phyloP scores from a whole-genome alignment of 1,284 basidiomycete genomes.

The Polyporus tsugae region DNA sequence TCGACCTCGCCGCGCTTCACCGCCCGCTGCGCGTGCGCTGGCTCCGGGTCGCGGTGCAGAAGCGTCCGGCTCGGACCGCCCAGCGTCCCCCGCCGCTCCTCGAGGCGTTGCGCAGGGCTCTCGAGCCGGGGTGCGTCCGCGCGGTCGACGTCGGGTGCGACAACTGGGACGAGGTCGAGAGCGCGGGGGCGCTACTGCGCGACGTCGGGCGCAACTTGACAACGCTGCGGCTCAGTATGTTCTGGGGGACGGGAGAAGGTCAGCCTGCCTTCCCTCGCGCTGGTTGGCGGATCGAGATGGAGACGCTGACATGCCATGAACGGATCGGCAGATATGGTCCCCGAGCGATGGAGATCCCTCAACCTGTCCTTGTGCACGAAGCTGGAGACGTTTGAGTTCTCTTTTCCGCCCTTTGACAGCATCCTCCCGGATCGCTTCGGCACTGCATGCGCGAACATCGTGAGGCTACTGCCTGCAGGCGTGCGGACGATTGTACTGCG shows the following conservation, averaged over 20 bases:
- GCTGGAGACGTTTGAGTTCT: neutral
- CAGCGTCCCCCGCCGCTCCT: neutral
- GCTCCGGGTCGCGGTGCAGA: constrained; percentile 1
- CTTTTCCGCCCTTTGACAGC: neutral
- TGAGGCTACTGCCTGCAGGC: neutral
- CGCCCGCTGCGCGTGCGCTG: neutral
- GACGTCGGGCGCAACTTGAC: neutral
- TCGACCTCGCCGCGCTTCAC: neutral
- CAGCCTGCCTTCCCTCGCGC: neutral
- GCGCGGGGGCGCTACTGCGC: neutral
- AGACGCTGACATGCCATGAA: neutral
- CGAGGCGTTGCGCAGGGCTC: neutral
- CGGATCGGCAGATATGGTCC: neutral
- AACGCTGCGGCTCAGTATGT: neutral
- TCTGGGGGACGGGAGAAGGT: neutral
- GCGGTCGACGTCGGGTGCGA: neutral
- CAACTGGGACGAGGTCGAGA: neutral
- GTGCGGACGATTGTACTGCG: neutral
- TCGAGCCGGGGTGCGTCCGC: neutral
- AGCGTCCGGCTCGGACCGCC: neutral
- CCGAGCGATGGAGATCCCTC: neutral
- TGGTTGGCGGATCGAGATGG: neutral
- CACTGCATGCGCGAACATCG: neutral
- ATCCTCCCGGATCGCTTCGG: neutral
- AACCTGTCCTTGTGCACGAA: neutral